Percentiles rank a stretch among this genome's conserved stretches.
These are phyloP conservation scores for Suhomyces bokatorum DNA, from an alignment of 1,139 yeast genomes.

Conservation along the genomic window DNA sequence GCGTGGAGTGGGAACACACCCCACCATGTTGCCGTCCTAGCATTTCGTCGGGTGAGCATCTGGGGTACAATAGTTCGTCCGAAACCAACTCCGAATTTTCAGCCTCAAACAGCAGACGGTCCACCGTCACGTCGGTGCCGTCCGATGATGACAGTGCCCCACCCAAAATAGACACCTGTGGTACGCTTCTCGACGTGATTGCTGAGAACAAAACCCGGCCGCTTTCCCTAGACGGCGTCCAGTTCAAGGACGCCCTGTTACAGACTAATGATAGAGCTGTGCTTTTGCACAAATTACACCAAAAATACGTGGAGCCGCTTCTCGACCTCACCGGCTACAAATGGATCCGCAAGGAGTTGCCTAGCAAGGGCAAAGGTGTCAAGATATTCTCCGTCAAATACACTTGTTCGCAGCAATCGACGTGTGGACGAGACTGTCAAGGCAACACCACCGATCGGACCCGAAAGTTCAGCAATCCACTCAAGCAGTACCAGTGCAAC, in stretches of 20 bases:
- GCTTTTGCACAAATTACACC: conserved; percentile 16
- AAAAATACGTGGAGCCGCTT: conserved; percentile 21
- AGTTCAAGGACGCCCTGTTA: conserved; percentile 7
- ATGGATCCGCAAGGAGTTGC: conserved; percentile 23
- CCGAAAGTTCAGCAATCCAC: conserved; percentile 21
- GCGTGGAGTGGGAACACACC: no score
- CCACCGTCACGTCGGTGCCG: conserved; percentile 6
- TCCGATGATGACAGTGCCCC: conserved; percentile 2
- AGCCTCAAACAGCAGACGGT: conserved; percentile 7
- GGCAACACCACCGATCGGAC: conserved; percentile 9
- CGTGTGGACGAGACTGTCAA: not conserved
- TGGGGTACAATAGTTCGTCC: conserved; percentile 1
- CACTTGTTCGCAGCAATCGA: conserved; percentile 21
- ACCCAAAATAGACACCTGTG: not conserved
- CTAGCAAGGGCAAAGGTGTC: conserved; percentile 20
- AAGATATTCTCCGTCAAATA: conserved; percentile 22
- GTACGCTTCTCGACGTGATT: conserved; percentile 2
- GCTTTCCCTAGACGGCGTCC: conserved; percentile 4
- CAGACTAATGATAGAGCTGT: conserved; percentile 8
- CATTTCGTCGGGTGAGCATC: not conserved
- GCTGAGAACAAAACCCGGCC: conserved; percentile 2
- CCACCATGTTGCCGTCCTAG: no score
- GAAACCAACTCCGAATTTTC: conserved; percentile 10
- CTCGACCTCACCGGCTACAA: conserved; percentile 19
- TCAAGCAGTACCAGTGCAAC: conserved; percentile 21